A percentile compares a stretch with the other conserved stretches of the same genome.
Evolutionary conservation across 139 green algal species (phyloP).

Genomic region (Chara braunii): DNA sequence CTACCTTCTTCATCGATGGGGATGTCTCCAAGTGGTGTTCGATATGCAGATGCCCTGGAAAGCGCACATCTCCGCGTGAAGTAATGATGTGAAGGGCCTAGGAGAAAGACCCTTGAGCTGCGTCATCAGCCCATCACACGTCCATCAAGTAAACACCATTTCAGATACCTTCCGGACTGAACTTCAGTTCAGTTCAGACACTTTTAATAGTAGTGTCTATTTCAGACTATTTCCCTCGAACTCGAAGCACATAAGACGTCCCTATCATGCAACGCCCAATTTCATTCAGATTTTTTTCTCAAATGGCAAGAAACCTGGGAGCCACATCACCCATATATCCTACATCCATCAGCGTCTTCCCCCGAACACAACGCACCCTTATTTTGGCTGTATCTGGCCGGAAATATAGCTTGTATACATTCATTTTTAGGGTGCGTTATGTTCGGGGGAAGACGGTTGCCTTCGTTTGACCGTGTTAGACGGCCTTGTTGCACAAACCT

Average conservation of each 20-base stretch:
- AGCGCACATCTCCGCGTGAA: slow-evolving; percentile 70
- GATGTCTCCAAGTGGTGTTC: slow-evolving; percentile 71
- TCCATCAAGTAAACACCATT: background rate
- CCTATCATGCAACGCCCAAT: background rate
- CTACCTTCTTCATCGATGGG: slow-evolving; percentile 63
- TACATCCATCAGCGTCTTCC: no score
- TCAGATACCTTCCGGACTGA: background rate
- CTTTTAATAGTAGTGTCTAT: background rate
- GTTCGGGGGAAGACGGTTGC: no score
- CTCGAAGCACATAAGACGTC: background rate
- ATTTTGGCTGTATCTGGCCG: no score
- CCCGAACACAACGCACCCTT: no score
- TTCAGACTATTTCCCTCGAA: background rate
- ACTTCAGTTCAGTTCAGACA: background rate
- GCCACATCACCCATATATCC: no score
- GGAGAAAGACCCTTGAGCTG: slow-evolving; percentile 39
- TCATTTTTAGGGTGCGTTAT: no score
- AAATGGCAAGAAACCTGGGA: no score
- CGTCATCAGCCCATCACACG: no score
- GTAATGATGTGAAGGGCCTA: slow-evolving; percentile 80
- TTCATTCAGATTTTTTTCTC: background rate
- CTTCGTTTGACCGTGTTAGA: no score
- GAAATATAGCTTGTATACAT: no score
- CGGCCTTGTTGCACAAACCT: no score
- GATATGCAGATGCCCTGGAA: slow-evolving; percentile 53